A percentile compares a stretch with the other conserved stretches of the same genome.
phyloP scores from a whole-genome alignment of 305 asterid genomes.

The Plantago lanceolata region DNA sequence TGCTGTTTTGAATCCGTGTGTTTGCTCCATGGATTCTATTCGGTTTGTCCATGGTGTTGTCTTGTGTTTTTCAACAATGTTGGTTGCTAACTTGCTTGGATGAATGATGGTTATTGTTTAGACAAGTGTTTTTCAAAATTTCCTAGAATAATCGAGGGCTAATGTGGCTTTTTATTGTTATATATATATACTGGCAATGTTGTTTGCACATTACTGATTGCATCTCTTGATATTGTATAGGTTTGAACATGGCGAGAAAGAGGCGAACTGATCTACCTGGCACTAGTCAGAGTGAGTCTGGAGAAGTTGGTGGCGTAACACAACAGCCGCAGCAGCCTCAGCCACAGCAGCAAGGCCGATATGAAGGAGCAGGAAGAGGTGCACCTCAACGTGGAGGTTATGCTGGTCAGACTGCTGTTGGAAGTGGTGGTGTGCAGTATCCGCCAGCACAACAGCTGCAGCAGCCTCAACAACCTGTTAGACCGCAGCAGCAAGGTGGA shows the following conservation, averaged over 20 bases:
- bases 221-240: constrained; percentile 22
- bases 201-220: no score
- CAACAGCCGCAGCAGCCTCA: constrained; percentile 40
- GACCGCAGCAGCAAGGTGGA: constrained; percentile 2
- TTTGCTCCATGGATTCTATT: no score
- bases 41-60: no score
- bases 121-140: no score
- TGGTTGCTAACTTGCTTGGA: no score
- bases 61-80: no score
- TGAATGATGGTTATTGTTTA: no score
- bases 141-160: no score
- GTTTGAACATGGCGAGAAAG: constrained; percentile 63
- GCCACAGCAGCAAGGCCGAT: constrained; percentile 24
- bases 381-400: constrained; percentile 68
- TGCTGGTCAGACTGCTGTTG: constrained; percentile 21
- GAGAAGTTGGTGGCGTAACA: constrained; percentile 51
- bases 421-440: neutral
- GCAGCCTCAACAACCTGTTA: neutral
- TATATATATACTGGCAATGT: no score
- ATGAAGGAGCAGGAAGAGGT: constrained; percentile 62
- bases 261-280: constrained; percentile 58
- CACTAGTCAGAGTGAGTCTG: constrained; percentile 49
- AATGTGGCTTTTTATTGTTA: no score
- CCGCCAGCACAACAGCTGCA: constrained; percentile 4
- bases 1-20: no score